Base-by-base conservation (phyloP, 345 rosid genomes). In the Kernera saxatilis region DNA sequence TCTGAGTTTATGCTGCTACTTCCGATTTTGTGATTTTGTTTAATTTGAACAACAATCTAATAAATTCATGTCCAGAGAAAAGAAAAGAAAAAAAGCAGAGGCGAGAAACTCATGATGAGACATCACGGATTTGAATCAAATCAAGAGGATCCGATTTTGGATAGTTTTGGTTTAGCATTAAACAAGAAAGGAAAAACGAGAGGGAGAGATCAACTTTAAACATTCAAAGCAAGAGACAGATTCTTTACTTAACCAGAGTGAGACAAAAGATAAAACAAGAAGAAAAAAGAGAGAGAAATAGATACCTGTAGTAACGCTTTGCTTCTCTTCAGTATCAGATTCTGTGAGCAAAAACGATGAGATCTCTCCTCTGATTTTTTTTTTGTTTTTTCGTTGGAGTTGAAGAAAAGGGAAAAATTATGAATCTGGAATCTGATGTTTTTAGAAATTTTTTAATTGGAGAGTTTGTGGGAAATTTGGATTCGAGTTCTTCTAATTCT, bases 161-260 rank as follows among this genome's bases (percentile, higher is more conserved):
- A 11, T 39, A 2, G n/a, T 57, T 22, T 44, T 57, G 25, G 65
- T 68, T 70, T 35, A 63, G 32, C 27, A 48, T 29, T 62, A 30
- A 50, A 27, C 4, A 27, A 5, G 14, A 53, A 66, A 56, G 2
- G 0, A 11, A 39, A 19, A 36, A 67, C 5, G 49, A 45, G 11
- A 55, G 55, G 3, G 25, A 25, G 64, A 41, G 44, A 69, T 36
- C 5, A 48, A 70, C 43, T 48, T 48, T 29, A 5, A 44, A 67
- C 45, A 69, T 62, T 75, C 23, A 37, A 75, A 53, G 79, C 67
- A 76, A 76, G 75, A 69, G 59, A 76, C 60, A 62, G 46, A 76
- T 75, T 75, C 70, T 54, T 75, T 75, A 62, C 75, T 75, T 75
- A 29, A 69, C 51, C 52, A 51, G 19, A 50, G 35, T 3, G 0